Conservation (phyloP, 352 stramenopile species). For the Phytophthora pini region DNA sequence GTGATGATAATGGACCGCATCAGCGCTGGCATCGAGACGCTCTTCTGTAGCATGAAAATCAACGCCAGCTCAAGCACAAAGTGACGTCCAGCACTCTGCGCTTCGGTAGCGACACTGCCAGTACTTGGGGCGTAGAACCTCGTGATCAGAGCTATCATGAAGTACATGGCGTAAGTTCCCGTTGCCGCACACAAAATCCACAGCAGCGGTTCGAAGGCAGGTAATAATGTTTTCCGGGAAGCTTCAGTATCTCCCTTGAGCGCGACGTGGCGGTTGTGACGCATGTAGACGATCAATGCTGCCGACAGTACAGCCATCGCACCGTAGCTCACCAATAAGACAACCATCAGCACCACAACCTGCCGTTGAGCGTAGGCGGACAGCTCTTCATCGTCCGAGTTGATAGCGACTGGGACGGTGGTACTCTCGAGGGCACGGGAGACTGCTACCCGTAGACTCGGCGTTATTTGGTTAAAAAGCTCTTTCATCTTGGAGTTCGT, state of each 20-base stretch:
- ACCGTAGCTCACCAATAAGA: constrained; percentile 48
- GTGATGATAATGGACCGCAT: constrained; percentile 39
- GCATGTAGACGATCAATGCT: constrained; percentile 54
- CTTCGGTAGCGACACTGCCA: constrained; percentile 29
- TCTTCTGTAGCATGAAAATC: constrained; percentile 67
- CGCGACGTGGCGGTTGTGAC: constrained; percentile 44
- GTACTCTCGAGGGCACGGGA: constrained; percentile 24
- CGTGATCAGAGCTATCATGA: constrained; percentile 32
- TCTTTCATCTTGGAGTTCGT: constrained; percentile 14
- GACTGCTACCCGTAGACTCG: constrained; percentile 21
- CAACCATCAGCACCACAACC: constrained; percentile 37
- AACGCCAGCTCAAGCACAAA: constrained; percentile 55
- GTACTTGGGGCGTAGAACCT: constrained; percentile 29
- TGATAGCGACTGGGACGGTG: background rate
- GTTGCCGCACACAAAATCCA: constrained; percentile 45
- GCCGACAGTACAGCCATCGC: constrained; percentile 41
- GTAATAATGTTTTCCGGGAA: constrained; percentile 56
- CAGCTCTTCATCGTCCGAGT: constrained; percentile 3
- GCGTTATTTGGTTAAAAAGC: constrained; percentile 18
- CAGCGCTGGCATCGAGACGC: constrained; percentile 54
- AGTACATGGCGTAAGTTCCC: constrained; percentile 41
- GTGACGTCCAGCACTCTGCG: constrained; percentile 47
- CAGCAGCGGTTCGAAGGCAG: constrained; percentile 56
- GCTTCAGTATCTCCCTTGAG: constrained; percentile 45
- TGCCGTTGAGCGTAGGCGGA: constrained; percentile 34